Evolutionary conservation across 1,284 basidiomycete species (phyloP), one percentile per base, ranked within the genome.

Genomic region (Tilletiopsis washingtonensis): DNA sequence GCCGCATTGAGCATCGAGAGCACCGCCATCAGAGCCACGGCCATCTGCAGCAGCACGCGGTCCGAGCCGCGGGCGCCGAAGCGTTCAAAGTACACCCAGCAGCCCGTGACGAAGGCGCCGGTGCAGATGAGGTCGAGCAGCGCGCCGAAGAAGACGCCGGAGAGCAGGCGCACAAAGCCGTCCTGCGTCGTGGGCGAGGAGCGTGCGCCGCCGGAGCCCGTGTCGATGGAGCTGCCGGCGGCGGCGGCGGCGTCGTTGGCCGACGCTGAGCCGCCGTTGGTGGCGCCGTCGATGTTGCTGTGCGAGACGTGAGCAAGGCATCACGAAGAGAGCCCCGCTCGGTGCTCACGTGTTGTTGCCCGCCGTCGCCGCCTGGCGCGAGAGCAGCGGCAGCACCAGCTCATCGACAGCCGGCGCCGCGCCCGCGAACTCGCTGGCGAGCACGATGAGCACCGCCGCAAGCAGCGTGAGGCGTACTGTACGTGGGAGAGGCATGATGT

Each of bases 41-140:
- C 12, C 2, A 37, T 11, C 40, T 50, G 48, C 15, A 50, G 23
- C 4, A 20, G 5, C 2, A 26, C n/a, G 15, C 26, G 24, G 32
- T 50, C 48, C 4, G 42, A 29, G 19, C 46, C 46, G 2, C 36
- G 2, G 24, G 24, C 4, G 6, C 48, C 48, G 32, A 47, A 48
- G 12, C 45, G 29, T 27, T 50, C 48, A 36, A 50, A 50, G 36
- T 50, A 50, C 27, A 19, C n/a, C 48, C 48, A 50, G 20, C 21
- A 20, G 21, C 48, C 46, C 2, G 48, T 44, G 20, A 45, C 15
- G 9, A 50, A 15, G n/a, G 42, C 40, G 24, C 48, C 48, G 21
- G 29, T 44, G 23, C 14, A 25, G 26, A 50, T 26, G 4, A 50
- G 20, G 32, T 17, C 26, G 17, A 50, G 19, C 12, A 45, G 34